Evolutionary conservation across 2,329 filamentous ascomycete genomes (phyloP).

Genomic region (Ceratocystis smalleyi): DNA sequence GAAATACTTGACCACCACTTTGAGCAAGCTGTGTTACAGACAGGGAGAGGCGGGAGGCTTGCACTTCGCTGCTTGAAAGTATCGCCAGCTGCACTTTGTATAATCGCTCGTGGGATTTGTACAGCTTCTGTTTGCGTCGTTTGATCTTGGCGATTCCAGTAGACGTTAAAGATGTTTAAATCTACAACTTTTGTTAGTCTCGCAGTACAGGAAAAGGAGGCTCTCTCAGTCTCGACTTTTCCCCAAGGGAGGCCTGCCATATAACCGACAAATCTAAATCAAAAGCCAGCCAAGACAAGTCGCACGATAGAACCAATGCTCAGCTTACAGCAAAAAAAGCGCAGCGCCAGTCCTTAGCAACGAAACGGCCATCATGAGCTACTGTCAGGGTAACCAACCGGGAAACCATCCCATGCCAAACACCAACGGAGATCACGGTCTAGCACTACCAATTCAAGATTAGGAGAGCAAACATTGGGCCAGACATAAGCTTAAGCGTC

Average conservation of each 20-base stretch:
- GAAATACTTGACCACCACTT: not conserved
- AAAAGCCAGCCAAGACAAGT: not conserved
- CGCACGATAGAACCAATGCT: not conserved
- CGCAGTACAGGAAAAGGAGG: not conserved
- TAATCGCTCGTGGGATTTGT: no score
- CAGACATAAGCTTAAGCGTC: no score
- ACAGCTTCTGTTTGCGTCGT: no score
- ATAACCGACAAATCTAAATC: not conserved
- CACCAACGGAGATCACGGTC: not conserved
- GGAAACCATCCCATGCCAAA: not conserved
- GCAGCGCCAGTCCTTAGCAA: not conserved
- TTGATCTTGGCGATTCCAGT: no score
- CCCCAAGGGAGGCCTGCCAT: not conserved
- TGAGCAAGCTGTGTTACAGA: not conserved
- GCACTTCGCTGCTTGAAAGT: no score
- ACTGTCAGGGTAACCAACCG: slow-evolving; percentile 1
- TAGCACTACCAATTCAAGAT: not conserved
- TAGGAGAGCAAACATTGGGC: not conserved
- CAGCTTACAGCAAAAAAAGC: not conserved
- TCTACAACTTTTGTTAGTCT: no score
- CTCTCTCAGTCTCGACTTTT: not conserved
- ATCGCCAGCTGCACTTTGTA: no score
- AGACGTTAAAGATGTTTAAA: no score
- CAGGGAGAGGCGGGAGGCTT: not conserved
- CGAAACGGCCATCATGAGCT: not conserved